Evolutionary conservation across 441 rosid genomes (phyloP), one percentile per base, ranked within the genome.

Genomic region (Omphalea diandra): DNA sequence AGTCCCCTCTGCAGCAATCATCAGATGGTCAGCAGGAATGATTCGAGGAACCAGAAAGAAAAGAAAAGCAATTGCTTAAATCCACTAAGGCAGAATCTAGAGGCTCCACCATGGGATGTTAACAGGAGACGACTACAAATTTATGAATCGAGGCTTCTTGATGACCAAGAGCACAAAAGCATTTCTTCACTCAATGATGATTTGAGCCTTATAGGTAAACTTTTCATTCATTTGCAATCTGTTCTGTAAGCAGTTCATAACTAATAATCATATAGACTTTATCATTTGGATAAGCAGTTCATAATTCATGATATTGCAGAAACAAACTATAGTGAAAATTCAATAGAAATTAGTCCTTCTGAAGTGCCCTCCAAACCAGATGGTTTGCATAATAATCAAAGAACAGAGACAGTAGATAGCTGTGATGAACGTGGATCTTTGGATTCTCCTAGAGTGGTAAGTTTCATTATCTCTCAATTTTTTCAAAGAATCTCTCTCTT

Each of bases 41-140:
- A 84, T 47, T 71, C 73, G 40, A 79, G 56, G 74, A 67, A 69
- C 49, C 81, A 68, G 53, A 71, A 68, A 66, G 85, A 70, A 26
- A 77, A 77, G 55, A 76, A 71, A 65, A 78, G 69, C 50, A 55
- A 69, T 52, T 75, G 77, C 69, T 49, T 69, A 60, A 81, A 83
- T 78, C 75, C 86, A n/a, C 31, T 32, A 65, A 77, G 70, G 76
- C 78, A 69, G 56, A 75, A 65, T 56, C 14, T 72, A 0, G 90
- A 84, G 35, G 70, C 77, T 57, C 67, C 77, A 24, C 60, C 68
- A 14, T 72, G 33, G 72, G 71, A 63, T 41, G 70, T 55, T 59
- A 15, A 52, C 52, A 67, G 44, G 64, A 75, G 59, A 46, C 60
- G 63, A 63, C 35, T 31, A 44, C 78, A 77, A 65, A 40, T 53